Evolutionary conservation across 768 basidiomycete species (phyloP).

Genomic region (Amanita polypyramis): DNA sequence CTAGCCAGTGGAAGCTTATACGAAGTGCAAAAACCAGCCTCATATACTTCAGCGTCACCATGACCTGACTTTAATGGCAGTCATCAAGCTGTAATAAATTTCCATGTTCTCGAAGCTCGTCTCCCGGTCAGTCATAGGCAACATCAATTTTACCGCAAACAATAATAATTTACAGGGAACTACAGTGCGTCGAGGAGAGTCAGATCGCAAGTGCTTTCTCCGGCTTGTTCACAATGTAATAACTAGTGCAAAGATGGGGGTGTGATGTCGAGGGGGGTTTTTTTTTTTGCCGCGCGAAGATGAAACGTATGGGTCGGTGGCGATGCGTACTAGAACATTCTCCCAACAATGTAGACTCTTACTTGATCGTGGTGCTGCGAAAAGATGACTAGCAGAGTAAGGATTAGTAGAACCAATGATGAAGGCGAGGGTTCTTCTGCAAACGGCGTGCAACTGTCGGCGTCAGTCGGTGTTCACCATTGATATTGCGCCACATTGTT

Average conservation of each 20-base stretch:
- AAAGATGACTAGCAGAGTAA: background rate
- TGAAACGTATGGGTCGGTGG: background rate
- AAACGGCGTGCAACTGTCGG: background rate
- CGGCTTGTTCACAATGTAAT: background rate
- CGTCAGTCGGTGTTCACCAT: constrained; percentile 73
- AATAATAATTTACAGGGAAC: constrained; percentile 1
- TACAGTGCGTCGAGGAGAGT: background rate
- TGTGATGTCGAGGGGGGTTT: background rate
- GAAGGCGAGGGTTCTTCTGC: background rate
- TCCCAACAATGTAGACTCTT: background rate
- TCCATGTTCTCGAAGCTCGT: too few relatives aligned
- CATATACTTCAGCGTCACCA: too few relatives aligned
- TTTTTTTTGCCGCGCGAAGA: background rate
- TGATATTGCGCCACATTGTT: constrained; percentile 82
- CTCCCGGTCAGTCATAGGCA: too few relatives aligned
- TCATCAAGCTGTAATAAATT: too few relatives aligned
- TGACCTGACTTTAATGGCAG: too few relatives aligned
- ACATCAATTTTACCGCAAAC: constrained; percentile 9
- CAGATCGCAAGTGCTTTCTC: background rate
- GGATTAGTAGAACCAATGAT: constrained; percentile 12
- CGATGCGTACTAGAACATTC: background rate
- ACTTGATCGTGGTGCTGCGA: background rate
- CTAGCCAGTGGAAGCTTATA: too few relatives aligned
- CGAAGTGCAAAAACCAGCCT: too few relatives aligned
- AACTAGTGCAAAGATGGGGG: background rate